phyloP scores from a whole-genome alignment of 306 rosid genomes.

The Quercus agrifolia region DNA sequence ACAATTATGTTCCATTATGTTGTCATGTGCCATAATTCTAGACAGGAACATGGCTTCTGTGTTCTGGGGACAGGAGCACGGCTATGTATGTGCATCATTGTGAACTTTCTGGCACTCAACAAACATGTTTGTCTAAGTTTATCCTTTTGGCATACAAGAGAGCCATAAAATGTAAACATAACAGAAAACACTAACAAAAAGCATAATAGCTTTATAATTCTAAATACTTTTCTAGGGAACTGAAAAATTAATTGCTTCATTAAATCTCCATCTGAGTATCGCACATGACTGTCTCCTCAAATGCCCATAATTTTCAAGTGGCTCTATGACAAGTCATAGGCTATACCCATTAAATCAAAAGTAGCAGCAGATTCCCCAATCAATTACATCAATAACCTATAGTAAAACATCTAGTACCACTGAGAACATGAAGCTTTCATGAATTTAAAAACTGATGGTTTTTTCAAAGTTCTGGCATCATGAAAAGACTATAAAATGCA shows the following conservation, averaged over 20 bases:
- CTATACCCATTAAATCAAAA: background rate
- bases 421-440: background rate
- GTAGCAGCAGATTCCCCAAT: background rate
- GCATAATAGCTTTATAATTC: too few species aligned
- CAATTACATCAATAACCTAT: background rate
- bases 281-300: background rate
- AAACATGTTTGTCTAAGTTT: background rate
- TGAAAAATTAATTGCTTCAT: background rate
- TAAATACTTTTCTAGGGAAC: background rate
- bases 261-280: background rate
- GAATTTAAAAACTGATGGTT: background rate
- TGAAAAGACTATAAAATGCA: constrained; percentile 16
- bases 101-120: background rate
- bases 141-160: background rate
- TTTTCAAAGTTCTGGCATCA: constrained; percentile 3
- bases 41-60: background rate
- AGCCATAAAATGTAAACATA: background rate
- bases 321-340: background rate
- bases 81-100: background rate
- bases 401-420: background rate
- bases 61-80: background rate
- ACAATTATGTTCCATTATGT: background rate
- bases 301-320: background rate
- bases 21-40: background rate
- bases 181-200: too few species aligned